phyloP scores from a whole-genome alignment of 371 early-diverging fungal species.

The Spiromyces aspiralis region DNA sequence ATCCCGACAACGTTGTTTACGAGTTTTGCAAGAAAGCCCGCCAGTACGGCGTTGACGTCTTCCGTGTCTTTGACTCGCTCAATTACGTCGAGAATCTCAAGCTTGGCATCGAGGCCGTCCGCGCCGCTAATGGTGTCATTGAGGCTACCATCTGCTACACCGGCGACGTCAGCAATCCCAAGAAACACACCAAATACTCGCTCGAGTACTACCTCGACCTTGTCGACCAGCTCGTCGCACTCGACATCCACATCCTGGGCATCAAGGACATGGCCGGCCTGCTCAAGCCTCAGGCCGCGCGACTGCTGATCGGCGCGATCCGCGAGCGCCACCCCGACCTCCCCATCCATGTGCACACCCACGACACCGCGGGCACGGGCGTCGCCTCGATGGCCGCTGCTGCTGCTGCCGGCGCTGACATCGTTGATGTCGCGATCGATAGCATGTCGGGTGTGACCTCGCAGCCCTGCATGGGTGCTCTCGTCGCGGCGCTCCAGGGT shows the following conservation, averaged over 20 bases:
- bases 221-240: constrained; percentile 69
- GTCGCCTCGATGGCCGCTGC: constrained; percentile 87
- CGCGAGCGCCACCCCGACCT: constrained; percentile 75
- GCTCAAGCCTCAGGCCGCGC: constrained; percentile 80
- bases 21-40: constrained; percentile 87
- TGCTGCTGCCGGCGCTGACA: constrained; percentile 87
- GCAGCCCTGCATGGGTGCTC: constrained; percentile 92
- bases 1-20: constrained; percentile 90
- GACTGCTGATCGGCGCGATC: constrained; percentile 59
- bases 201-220: constrained; percentile 84
- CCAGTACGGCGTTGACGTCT: constrained; percentile 81
- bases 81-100: constrained; percentile 91
- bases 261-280: constrained; percentile 98
- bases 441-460: constrained; percentile 91
- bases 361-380: constrained; percentile 93
- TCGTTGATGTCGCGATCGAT: constrained; percentile 84
- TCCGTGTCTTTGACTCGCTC: constrained; percentile 91
- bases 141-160: constrained; percentile 90
- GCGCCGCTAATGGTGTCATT: constrained; percentile 84
- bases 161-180: constrained; percentile 78
- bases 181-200: constrained; percentile 51
- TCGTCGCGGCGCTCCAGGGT: constrained; percentile 68
- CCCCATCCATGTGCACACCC: constrained; percentile 91
- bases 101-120: constrained; percentile 85
- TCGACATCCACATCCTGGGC: constrained; percentile 82